Conservation (phyloP, 2,329 filamentous ascomycete genomes). For the Fusarium armeniacum region DNA sequence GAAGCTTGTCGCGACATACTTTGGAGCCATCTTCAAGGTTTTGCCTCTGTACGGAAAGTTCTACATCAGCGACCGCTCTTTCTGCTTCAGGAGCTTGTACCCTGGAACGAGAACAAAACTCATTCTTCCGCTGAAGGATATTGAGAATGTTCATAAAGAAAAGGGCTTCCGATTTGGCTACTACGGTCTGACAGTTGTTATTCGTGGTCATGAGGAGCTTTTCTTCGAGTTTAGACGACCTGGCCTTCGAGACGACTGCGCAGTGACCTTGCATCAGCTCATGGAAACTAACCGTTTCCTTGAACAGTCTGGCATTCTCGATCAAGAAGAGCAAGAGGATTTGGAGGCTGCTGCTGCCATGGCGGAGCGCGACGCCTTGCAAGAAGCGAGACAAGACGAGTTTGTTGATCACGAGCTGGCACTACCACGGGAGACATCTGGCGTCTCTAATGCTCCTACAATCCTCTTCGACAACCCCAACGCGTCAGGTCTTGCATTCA, state of each 20-base stretch:
- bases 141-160: slow-evolving; percentile 94
- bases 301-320: slow-evolving; percentile 76
- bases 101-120: slow-evolving; percentile 93
- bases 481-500: slow-evolving; percentile 91
- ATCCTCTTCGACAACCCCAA: slow-evolving; percentile 91
- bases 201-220: slow-evolving; percentile 92
- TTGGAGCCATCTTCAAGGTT: slow-evolving; percentile 90
- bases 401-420: slow-evolving; percentile 65
- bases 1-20: slow-evolving; percentile 88
- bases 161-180: slow-evolving; percentile 95
- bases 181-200: slow-evolving; percentile 90
- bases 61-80: slow-evolving; percentile 87
- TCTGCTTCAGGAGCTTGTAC: slow-evolving; percentile 93
- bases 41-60: slow-evolving; percentile 96
- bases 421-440: slow-evolving; percentile 62
- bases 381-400: slow-evolving; percentile 75
- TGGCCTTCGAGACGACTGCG: slow-evolving; percentile 89
- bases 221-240: slow-evolving; percentile 92
- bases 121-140: slow-evolving; percentile 89
- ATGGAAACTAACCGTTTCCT: slow-evolving; percentile 80
- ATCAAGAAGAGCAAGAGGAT: slow-evolving; percentile 76
- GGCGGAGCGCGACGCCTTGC: slow-evolving; percentile 83
- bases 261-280: slow-evolving; percentile 81
- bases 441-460: slow-evolving; percentile 72
- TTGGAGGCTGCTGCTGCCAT: slow-evolving; percentile 82